Evolutionary conservation across 495 filamentous ascomycete genomes (phyloP).

Genomic region (Staphylotrichum tortipilum): DNA sequence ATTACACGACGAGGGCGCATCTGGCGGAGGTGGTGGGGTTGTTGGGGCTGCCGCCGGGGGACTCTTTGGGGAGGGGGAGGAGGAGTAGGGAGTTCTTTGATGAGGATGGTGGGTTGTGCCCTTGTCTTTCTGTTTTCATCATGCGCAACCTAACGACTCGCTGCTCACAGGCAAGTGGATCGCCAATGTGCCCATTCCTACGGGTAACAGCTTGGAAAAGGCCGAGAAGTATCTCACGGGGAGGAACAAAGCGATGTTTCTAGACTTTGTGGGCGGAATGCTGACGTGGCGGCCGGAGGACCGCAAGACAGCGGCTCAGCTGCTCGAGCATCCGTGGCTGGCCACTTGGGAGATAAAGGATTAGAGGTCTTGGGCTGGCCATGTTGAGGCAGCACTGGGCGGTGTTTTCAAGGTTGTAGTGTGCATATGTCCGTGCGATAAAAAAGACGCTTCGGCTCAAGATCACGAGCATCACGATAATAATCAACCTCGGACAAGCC

Average conservation of each 20-base stretch:
- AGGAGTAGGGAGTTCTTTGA: conserved; percentile 2
- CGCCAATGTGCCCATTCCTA: not conserved
- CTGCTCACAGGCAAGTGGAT: not conserved
- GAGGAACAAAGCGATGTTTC: conserved; percentile 32
- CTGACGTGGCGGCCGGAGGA: conserved; percentile 42
- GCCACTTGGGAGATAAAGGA: too few relatives aligned
- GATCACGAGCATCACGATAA: too few relatives aligned
- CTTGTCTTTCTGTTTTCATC: too few relatives aligned
- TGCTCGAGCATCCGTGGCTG: conserved; percentile 38
- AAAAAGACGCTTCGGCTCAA: too few relatives aligned
- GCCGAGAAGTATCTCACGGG: conserved; percentile 29
- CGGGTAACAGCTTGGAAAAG: conserved; percentile 16
- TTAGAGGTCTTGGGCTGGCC: too few relatives aligned
- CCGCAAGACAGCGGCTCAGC: conserved; percentile 35
- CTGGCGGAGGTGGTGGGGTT: conserved; percentile 41
- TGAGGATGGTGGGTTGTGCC: too few relatives aligned
- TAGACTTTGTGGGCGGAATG: conserved; percentile 37
- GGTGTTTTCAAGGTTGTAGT: too few relatives aligned
- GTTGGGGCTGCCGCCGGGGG: conserved; percentile 38
- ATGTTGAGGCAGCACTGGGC: too few relatives aligned
- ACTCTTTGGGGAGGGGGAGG: conserved; percentile 22
- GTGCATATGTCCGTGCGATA: too few relatives aligned
- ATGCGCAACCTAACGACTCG: too few relatives aligned
- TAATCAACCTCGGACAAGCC: too few relatives aligned
- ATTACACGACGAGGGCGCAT: conserved; percentile 39